Evolutionary conservation across 306 rosid species (phyloP).

Genomic region (Fagus sylvatica): DNA sequence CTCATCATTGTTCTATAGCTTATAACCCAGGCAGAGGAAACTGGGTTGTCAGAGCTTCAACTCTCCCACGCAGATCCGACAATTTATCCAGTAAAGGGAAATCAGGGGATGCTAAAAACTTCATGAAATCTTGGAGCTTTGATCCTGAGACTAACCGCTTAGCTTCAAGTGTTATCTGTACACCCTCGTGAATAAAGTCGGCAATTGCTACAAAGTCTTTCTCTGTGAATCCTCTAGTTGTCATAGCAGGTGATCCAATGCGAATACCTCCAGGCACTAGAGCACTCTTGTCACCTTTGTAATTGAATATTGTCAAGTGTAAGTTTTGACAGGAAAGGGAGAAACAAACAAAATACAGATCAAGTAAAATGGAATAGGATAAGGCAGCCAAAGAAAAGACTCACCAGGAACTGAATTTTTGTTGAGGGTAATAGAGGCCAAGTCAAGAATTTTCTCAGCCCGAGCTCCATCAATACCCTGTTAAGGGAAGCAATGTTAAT

Average conservation of each 20-base stretch:
- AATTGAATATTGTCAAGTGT: constrained; percentile 15
- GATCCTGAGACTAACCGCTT: constrained; percentile 60
- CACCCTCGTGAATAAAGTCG: constrained; percentile 87
- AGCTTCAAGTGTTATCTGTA: constrained; percentile 66
- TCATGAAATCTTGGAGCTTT: constrained; percentile 80
- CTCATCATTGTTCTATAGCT: background rate
- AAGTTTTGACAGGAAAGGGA: constrained; percentile 4
- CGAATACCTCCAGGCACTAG: constrained; percentile 94
- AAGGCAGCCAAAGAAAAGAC: constrained; percentile 12
- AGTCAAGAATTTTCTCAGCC: constrained; percentile 91
- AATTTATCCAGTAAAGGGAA: constrained; percentile 56
- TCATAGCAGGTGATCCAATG: constrained; percentile 96
- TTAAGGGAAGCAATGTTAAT: constrained; percentile 10
- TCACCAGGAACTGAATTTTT: constrained; percentile 94
- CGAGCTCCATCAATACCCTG: constrained; percentile 97
- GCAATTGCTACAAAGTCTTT: constrained; percentile 66
- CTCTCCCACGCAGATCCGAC: constrained; percentile 60
- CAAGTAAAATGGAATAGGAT: background rate
- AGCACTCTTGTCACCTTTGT: constrained; percentile 86
- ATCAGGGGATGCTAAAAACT: constrained; percentile 59
- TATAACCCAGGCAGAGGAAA: constrained; percentile 85
- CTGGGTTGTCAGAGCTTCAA: constrained; percentile 74
- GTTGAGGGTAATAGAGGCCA: constrained; percentile 90
- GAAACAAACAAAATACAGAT: constrained; percentile 2
- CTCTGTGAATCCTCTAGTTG: constrained; percentile 85